Base-by-base conservation (phyloP, 2,329 filamentous ascomycete genomes). In the Pochonia chlamydosporia region DNA sequence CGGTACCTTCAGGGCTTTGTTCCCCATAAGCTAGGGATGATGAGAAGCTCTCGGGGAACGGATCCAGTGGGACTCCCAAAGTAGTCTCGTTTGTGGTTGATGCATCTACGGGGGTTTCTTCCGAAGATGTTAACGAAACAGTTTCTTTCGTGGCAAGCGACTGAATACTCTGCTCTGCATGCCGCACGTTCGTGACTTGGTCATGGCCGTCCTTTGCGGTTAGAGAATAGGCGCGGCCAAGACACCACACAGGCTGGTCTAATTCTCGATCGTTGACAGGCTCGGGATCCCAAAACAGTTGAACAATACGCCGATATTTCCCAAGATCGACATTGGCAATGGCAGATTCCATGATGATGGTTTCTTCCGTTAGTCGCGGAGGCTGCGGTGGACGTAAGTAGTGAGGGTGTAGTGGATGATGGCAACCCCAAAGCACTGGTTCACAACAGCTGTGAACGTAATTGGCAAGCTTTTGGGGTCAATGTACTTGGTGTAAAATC, bases 281-380 rank as follows among this genome's bases (percentile, higher is more conserved):
- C 54, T 91, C 84, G 0, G 90, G 89, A 58, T 96, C 91, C 85
- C 90, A 96, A 61, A 97, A 85, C 70, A 88, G 89, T 68, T 92
- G 87, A 50, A 96, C 84, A 57, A 96, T 82, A 53, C 87, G 86
- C 67, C 89, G 87, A 51, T 76, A 76, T 56, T 87, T 85, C 56
- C 87, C 81, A 50, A 95, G 72, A 60, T 95, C 88, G 47, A 87
- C 80, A 48, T 78, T 82, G 30, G 72, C 70, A 52, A 74, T 61
- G 40, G 62, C 58, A 24, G 59, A 62, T 53, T 68, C 63, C 63
- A 67, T 69, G 46, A 26, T 50, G 44, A 46, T 6, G 28, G n/a
- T 21, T 16, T 28, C 9, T 40, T 18, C 31, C 23, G n/a, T n/a
- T n/a, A n/a, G n/a, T n/a, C n/a, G n/a, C n/a, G n/a, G n/a, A n/a